Percentiles rank a stretch among this genome's conserved stretches.
Conservation (phyloP, 192 early-diverging fungal species). For the Piromyces sp. region DNA sequence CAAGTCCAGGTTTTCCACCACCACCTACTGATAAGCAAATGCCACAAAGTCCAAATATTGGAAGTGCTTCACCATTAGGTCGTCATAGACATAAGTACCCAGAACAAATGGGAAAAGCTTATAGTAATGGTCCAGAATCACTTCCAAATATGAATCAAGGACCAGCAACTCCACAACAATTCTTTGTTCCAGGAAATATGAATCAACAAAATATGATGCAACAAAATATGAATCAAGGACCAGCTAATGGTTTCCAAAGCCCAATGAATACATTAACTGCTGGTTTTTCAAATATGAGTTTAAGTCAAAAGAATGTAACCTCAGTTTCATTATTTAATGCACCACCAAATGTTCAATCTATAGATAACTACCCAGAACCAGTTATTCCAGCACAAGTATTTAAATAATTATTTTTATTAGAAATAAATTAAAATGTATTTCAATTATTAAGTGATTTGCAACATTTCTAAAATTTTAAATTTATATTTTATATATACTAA, state of each 20-base stretch:
- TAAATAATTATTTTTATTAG: neutral
- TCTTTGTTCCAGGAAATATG: neutral
- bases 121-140: neutral
- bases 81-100: neutral
- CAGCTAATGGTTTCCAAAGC: neutral
- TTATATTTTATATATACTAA: no score
- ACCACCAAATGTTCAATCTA: neutral
- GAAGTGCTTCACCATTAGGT: neutral
- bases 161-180: neutral
- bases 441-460: no score
- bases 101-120: neutral
- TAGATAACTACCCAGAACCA: neutral
- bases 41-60: neutral
- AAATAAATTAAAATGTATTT: no score
- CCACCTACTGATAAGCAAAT: neutral
- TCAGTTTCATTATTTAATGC: neutral
- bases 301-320: neutral
- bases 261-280: neutral
- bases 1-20: neutral
- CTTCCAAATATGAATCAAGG: neutral
- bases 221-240: neutral
- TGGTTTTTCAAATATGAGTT: neutral
- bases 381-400: neutral
- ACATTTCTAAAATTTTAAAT: no score
- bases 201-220: neutral